Base-by-base conservation (phyloP, 306 rosid species). In the Acacia confusa region DNA sequence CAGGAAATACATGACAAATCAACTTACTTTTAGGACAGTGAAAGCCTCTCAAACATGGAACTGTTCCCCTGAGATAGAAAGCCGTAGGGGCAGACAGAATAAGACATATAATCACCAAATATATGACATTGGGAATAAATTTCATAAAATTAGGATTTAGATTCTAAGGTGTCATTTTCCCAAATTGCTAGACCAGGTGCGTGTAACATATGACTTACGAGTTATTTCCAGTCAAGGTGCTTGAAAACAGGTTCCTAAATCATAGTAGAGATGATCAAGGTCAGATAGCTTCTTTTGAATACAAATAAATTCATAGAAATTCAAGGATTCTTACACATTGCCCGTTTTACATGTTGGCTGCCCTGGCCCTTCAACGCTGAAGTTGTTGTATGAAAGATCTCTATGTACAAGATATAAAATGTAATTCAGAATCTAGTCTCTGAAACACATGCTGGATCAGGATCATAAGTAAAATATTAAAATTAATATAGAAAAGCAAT, bases 311-410 rank as follows among this genome's bases (percentile, higher is more conserved):
- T 25, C 13, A 70, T 20, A 78, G 24, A 78, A 53, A 41, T 74
- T 44, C 47, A 77, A 55, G 75, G 25, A 47, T 64, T 76, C 97
- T 90, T 89, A 92, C 97, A 79, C 67, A 10, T 38, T 75, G 71
- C 77, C 81, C 11, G 40, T 16, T 61, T 79, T 74, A 79, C 97
- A 92, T 72, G 55, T 10, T 43, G 40, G 53, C 30, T 32, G 79
- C 45, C 30, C 78, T 34, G 79, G 48, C 73, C 8, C 75, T 77
- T 45, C 55, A 6, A 22, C 16, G 65, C 85, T 84, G 65, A 93
- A 84, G 78, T 85, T 85, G 82, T 93, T 93, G 72, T 87, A 93
- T 76, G 97, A 91, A 81, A 93, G 65, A 87, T 93, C 97, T 57
- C 97, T 93, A 79, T 34, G 44, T 47, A 77, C 80, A 84, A 76